Conservation (phyloP, 2,329 filamentous ascomycete genomes). For the Colletotrichum plurivorum region DNA sequence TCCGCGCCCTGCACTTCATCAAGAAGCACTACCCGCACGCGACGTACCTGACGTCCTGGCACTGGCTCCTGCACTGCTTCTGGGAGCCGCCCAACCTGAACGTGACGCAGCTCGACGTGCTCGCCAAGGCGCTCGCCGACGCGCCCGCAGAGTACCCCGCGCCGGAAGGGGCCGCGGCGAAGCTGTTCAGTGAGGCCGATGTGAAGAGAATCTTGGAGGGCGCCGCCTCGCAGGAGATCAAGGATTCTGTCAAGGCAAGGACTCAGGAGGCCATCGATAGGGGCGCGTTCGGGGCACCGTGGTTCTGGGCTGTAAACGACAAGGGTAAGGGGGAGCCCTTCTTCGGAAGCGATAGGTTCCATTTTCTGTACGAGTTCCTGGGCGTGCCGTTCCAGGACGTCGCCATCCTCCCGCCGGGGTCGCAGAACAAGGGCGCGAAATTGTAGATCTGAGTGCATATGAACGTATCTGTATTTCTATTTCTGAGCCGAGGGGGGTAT, state of each 20-base stretch:
- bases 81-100: constrained; percentile 73
- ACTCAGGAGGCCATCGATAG: constrained; percentile 73
- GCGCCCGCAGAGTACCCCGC: constrained; percentile 42
- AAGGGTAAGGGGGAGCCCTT: constrained; percentile 75
- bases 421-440: constrained; percentile 18
- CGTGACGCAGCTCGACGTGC: constrained; percentile 70
- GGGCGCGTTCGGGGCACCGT: constrained; percentile 84
- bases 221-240: constrained; percentile 61
- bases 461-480: not conserved
- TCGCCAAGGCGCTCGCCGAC: constrained; percentile 56
- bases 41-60: constrained; percentile 67
- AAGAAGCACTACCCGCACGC: constrained; percentile 67
- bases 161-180: constrained; percentile 40
- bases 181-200: constrained; percentile 65
- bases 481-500: constrained; percentile 29
- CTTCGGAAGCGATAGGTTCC: constrained; percentile 84
- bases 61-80: constrained; percentile 70
- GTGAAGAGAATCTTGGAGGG: constrained; percentile 69
- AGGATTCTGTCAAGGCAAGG: constrained; percentile 63
- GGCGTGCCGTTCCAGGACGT: constrained; percentile 72
- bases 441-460: not conserved
- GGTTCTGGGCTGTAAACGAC: constrained; percentile 76
- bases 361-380: constrained; percentile 78
- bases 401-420: constrained; percentile 52
- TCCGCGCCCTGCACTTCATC: constrained; percentile 77